phyloP scores from a whole-genome alignment of 208 protist genomes.

The Crithidia sp. region DNA sequence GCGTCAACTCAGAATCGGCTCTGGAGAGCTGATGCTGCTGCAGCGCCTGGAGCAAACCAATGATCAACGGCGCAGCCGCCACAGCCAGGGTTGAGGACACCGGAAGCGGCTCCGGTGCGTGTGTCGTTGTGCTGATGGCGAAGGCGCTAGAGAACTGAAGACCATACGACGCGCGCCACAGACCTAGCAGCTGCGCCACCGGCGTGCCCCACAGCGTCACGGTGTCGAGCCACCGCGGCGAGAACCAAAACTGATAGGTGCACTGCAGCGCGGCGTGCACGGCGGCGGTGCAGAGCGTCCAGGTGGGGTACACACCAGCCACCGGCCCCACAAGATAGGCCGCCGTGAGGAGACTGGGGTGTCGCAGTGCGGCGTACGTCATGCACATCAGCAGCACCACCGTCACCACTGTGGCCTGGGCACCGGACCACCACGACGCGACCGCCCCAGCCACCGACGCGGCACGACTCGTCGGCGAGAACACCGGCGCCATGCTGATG shows the following conservation, averaged over 20 bases:
- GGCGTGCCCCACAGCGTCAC: conserved; percentile 21
- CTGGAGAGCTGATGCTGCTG: conserved; percentile 1
- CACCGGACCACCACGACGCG: conserved; percentile 2
- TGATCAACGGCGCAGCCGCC: conserved; percentile 25
- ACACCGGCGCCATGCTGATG: neutral
- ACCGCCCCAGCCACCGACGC: neutral
- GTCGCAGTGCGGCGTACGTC: conserved; percentile 18
- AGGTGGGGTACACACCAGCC: conserved; percentile 16
- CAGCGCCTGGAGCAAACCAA: conserved; percentile 20
- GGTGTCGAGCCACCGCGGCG: conserved; percentile 18
- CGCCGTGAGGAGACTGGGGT: conserved; percentile 23
- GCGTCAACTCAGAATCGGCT: too few species aligned
- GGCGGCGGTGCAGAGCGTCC: conserved; percentile 17
- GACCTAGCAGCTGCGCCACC: conserved; percentile 19
- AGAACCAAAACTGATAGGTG: conserved; percentile 36
- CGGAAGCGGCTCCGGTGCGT: too few species aligned
- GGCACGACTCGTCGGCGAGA: neutral
- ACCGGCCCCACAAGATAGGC: conserved; percentile 25
- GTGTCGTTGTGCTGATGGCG: too few species aligned
- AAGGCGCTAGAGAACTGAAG: neutral
- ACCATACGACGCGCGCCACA: conserved; percentile 9
- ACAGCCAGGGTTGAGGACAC: conserved; percentile 22
- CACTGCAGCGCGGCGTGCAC: conserved; percentile 29
- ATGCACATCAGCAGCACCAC: conserved; percentile 16
- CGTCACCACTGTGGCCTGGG: neutral